Percentiles rank a stretch among this genome's conserved stretches.
These are phyloP conservation scores for Sarcomyxa edulis DNA, from an alignment of 768 basidiomycete genomes.

Conservation along the genomic window DNA sequence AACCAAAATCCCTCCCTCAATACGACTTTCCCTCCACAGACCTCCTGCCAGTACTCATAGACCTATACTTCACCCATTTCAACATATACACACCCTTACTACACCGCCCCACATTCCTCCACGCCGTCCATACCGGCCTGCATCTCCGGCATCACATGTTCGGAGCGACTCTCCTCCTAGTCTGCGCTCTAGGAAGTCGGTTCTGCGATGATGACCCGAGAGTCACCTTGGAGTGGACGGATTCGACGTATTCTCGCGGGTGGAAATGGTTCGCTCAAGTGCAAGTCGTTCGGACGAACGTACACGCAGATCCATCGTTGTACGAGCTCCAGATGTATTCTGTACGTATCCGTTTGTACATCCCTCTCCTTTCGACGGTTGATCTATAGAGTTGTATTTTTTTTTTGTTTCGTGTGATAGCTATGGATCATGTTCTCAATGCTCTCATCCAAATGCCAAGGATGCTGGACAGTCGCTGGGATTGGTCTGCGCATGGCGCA, in stretches of 20 bases:
- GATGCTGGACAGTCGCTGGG: too few species aligned
- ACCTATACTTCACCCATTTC: slow-evolving; percentile 50
- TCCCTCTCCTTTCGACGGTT: background rate
- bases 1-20: slow-evolving; percentile 3
- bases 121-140: slow-evolving; percentile 35
- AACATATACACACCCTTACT: slow-evolving; percentile 56
- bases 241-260: slow-evolving; percentile 41
- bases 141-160: slow-evolving; percentile 48
- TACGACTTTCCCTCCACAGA: slow-evolving; percentile 44
- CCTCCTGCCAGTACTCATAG: slow-evolving; percentile 44
- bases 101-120: slow-evolving; percentile 62
- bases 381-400: slow-evolving; percentile 6
- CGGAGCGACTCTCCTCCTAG: slow-evolving; percentile 45
- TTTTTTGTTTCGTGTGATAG: slow-evolving; percentile 34
- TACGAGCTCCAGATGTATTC: slow-evolving; percentile 69
- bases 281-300: slow-evolving; percentile 50
- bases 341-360: slow-evolving; percentile 31
- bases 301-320: slow-evolving; percentile 52
- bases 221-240: slow-evolving; percentile 29
- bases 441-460: too few species aligned
- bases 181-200: slow-evolving; percentile 66
- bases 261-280: slow-evolving; percentile 64
- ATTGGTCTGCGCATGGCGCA: slow-evolving; percentile 53
- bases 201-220: slow-evolving; percentile 57
- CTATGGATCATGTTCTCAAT: too few species aligned